Evolutionary conservation across 208 protist genomes (phyloP), one percentile per base, ranked within the genome.

Genomic region (Leishmania braziliensis): DNA sequence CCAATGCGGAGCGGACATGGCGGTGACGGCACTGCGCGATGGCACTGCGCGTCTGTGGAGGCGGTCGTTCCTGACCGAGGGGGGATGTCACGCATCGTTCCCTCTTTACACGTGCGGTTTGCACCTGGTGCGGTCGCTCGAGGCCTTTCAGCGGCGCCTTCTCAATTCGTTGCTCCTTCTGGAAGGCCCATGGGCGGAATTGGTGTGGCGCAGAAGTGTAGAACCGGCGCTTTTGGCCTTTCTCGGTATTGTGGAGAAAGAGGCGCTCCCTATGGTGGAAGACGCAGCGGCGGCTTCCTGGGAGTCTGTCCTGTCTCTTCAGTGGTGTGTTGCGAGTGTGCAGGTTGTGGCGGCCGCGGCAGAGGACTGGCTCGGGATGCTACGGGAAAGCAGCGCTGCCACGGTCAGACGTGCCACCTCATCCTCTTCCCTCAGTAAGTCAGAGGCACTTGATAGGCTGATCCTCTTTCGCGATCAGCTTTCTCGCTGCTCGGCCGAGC

Each of bases 101-200:
- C 77, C 76, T n/a, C 70, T 84, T 33, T 79, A 86, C 80, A 63
- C 78, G 20, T 65, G 78, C 48, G 87, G 84, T 54, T 65, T 87
- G 4, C 89, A 92, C 78, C 84, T 94, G 39, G 66, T 91, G 73
- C 83, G 90, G 39, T 88, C 87, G 39, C 50, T 93, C 23, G 92
- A 95, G 65, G 90, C 92, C 12, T 75, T 94, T 12, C 53, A 90
- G 76, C 86, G 88, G 4, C 89, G 92, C 39, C 62, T 94, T 68
- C 54, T 77, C 39, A 75, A 77, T 36, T 86, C 89, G 48, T 81
- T 92, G n/a, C 62, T 83, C 10, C 72, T 89, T 5, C 74, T 82
- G 5, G 66, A 76, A 29, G 39, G 73, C 20, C 26, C 75, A 46
- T 75, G 69, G 39, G 79, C 58, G 0, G 81, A 33, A 26, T 39